These are phyloP conservation scores for Helichrysum umbraculigerum DNA, from an alignment of 129 eudicot species.

Conservation along the genomic window DNA sequence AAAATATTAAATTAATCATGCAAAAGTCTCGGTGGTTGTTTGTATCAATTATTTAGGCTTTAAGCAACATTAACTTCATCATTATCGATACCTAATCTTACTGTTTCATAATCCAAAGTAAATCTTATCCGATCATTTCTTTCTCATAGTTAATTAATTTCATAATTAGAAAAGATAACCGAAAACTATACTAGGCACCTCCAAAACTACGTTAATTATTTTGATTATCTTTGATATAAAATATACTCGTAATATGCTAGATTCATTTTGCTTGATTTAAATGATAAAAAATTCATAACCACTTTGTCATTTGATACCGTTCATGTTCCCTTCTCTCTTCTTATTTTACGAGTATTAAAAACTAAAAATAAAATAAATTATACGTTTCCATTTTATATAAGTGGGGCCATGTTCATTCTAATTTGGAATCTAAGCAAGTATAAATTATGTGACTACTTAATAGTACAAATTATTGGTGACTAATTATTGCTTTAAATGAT, in stretches of 20 bases:
- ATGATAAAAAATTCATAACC: too few relatives aligned
- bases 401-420: slow-evolving; percentile 10
- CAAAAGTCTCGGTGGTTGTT: slow-evolving; percentile 17
- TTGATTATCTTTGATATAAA: too few relatives aligned
- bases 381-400: not conserved
- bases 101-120: not conserved
- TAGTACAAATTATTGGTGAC: not conserved
- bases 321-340: too few relatives aligned
- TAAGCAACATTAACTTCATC: slow-evolving; percentile 34
- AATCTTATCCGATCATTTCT: slow-evolving; percentile 10
- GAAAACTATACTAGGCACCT: not conserved
- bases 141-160: not conserved
- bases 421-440: slow-evolving; percentile 15
- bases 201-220: too few relatives aligned
- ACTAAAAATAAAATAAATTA: too few relatives aligned
- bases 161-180: not conserved
- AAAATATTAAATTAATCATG: not conserved
- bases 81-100: slow-evolving; percentile 24
- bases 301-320: too few relatives aligned
- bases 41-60: slow-evolving; percentile 22
- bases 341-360: not conserved
- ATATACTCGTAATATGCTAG: too few relatives aligned
- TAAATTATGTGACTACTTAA: not conserved
- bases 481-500: slow-evolving; percentile 22
- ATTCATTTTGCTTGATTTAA: too few relatives aligned